phyloP scores from a whole-genome alignment of 441 rosid species.

The Gossypium lobatum region DNA sequence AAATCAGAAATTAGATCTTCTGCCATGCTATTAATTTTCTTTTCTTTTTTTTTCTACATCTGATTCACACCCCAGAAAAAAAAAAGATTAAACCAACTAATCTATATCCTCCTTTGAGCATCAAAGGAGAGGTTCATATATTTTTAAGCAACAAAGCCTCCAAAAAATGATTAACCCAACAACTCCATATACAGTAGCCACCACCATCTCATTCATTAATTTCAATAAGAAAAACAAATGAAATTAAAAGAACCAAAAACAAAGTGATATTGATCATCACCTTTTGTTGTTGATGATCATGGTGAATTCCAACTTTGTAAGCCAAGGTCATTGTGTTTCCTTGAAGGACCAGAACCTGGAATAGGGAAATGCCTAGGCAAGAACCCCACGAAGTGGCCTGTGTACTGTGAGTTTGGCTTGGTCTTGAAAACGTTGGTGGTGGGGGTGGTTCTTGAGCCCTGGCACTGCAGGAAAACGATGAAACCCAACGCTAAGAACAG shows the following conservation, averaged over 20 bases:
- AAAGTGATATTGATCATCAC: not conserved
- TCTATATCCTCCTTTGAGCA: constrained; percentile 3
- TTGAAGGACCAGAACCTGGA: constrained; percentile 84
- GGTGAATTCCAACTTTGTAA: constrained; percentile 60
- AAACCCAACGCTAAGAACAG: constrained; percentile 30
- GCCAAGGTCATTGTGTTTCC: constrained; percentile 81
- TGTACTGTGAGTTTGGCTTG: constrained; percentile 32
- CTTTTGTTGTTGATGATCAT: constrained; percentile 20
- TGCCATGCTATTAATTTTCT: not conserved
- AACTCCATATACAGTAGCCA: constrained; percentile 26
- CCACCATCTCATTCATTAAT: constrained; percentile 18
- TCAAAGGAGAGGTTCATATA: constrained; percentile 3
- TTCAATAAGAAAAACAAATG: not conserved
- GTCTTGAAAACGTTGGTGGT: constrained; percentile 34
- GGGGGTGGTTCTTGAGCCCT: constrained; percentile 51
- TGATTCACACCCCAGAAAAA: not conserved
- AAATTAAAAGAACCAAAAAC: not conserved
- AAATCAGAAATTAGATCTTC: not conserved
- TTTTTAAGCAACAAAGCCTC: constrained; percentile 3
- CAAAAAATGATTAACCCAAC: constrained; percentile 24
- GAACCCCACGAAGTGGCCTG: constrained; percentile 55
- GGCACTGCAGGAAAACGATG: constrained; percentile 28
- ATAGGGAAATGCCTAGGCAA: constrained; percentile 71
- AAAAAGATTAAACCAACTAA: not conserved
- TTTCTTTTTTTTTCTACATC: not conserved